phyloP scores from a whole-genome alignment of 2,329 filamentous ascomycete genomes.

The Fusarium floridanum region DNA sequence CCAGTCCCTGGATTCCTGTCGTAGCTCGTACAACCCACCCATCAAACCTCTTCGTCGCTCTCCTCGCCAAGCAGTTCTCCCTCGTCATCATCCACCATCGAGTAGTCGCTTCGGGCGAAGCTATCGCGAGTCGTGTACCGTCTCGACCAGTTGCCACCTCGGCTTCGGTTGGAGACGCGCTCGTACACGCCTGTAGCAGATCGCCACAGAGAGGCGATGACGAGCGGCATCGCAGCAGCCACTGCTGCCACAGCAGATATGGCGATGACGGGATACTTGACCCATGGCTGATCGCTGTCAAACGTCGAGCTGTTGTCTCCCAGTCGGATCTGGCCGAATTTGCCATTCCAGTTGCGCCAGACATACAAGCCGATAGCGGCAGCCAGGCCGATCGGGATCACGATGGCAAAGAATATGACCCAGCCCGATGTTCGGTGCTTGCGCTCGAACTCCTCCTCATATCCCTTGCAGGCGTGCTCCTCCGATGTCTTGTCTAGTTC shows the following conservation, averaged over 20 bases:
- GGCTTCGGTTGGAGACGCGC: constrained; percentile 62
- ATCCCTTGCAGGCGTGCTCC: constrained; percentile 74
- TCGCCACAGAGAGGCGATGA: constrained; percentile 81
- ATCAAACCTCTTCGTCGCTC: constrained; percentile 84
- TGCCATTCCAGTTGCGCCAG: constrained; percentile 86
- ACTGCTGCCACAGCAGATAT: constrained; percentile 74
- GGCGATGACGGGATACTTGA: constrained; percentile 85
- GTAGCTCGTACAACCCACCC: constrained; percentile 33
- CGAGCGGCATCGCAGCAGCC: constrained; percentile 74
- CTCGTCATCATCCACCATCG: constrained; percentile 90
- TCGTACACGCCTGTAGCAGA: constrained; percentile 66
- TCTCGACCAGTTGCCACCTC: constrained; percentile 66
- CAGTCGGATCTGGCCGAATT: constrained; percentile 92
- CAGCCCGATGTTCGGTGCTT: constrained; percentile 78
- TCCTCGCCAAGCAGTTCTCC: constrained; percentile 94
- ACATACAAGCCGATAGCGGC: constrained; percentile 84
- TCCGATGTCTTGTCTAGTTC: constrained; percentile 77
- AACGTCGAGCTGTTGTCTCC: constrained; percentile 74
- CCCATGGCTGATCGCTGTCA: constrained; percentile 79
- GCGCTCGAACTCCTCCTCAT: constrained; percentile 83
- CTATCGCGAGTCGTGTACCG: constrained; percentile 90
- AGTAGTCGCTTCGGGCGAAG: constrained; percentile 92
- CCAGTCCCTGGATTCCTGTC: constrained; percentile 12
- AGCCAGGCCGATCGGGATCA: constrained; percentile 80
- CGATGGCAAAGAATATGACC: constrained; percentile 86